Evolutionary conservation across 2,329 filamentous ascomycete genomes (phyloP), one percentile per base, ranked within the genome.

Genomic region (Magnaporthales sp.): DNA sequence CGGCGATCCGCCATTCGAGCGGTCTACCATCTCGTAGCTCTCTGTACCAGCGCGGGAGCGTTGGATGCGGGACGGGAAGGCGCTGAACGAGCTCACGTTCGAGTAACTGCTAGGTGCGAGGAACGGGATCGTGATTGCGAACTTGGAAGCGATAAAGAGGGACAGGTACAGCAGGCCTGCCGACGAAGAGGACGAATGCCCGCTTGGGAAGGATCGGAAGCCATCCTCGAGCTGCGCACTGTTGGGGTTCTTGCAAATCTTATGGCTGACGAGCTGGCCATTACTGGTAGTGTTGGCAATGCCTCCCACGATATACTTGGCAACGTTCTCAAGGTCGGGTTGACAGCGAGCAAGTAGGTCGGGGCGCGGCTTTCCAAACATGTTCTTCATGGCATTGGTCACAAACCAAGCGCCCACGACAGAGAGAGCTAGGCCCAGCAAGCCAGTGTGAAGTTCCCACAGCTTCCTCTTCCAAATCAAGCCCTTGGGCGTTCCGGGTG

Each of bases 391-490:
- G 64, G 90, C 91, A 72, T 92, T 88, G 0, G 93, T 94, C 72
- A 96, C 87, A 77, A 95, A 87, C 80, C 91, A 96, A 4, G 90
- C 85, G 2, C 86, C 82, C 2, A 89, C 87, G 10, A 92, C 80
- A 2, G 91, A 87, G 22, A 97, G 81, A 0, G 83, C 91, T 2
- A 97, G 83, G 0, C 93, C 93, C 72, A 97, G 86, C 87, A 90
- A 92, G 67, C 91, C 93, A 2, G 87, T 88, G 74, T 97, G 92
- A 75, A 91, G 88, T 76, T 97, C 93, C 93, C 94, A 97, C 1
- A 97, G 76, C 78, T 95, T 97, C 70, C 91, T 85, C 74, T 86
- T 86, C 88, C 91, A 93, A 61, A 93, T 81, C 66, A 91, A 78
- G 4, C 83, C 77, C 69, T 83, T 83, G 1, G 91, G 87, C 0